Conservation (phyloP, 495 filamentous ascomycete species). For the Aspergillus homomorphus region DNA sequence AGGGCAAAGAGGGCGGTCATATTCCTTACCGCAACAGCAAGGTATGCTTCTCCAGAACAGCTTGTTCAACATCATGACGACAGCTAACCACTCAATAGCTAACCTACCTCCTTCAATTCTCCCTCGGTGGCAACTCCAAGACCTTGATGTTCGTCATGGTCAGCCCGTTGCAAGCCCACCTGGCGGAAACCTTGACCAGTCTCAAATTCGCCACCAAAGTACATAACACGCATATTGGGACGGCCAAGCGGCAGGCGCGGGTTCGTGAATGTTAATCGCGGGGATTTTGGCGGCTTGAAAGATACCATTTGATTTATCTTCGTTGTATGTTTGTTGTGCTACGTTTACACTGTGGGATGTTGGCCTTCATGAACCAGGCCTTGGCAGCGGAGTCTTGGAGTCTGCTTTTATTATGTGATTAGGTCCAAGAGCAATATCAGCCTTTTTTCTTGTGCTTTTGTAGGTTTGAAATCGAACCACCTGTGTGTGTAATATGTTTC, state of each 20-base stretch:
- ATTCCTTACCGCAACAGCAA: slow-evolving; percentile 96
- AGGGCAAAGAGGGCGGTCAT: slow-evolving; percentile 79
- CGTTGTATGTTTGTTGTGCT: slow-evolving; percentile 11
- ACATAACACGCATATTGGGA: slow-evolving; percentile 87
- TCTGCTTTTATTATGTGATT: neutral
- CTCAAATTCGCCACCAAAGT: slow-evolving; percentile 96
- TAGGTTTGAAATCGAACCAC: neutral
- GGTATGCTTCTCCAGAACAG: slow-evolving; percentile 36
- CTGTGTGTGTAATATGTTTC: neutral
- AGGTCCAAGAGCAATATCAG: neutral
- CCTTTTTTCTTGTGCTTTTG: neutral
- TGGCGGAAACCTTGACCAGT: slow-evolving; percentile 90
- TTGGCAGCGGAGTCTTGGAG: slow-evolving; percentile 13
- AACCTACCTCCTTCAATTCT: slow-evolving; percentile 93
- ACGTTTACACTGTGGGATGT: slow-evolving; percentile 16
- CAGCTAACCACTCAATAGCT: slow-evolving; percentile 50
- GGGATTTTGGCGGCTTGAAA: slow-evolving; percentile 7
- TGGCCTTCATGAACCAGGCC: slow-evolving; percentile 36
- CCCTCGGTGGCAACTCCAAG: slow-evolving; percentile 90
- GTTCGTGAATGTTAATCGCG: slow-evolving; percentile 45
- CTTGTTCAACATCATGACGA: neutral
- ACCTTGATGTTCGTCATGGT: slow-evolving; percentile 99
- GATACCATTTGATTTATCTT: slow-evolving; percentile 25
- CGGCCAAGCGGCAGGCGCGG: slow-evolving; percentile 73
- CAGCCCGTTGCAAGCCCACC: slow-evolving; percentile 84